These are phyloP conservation scores for Mycena crocata DNA, from an alignment of 768 basidiomycete genomes.

Conservation along the genomic window DNA sequence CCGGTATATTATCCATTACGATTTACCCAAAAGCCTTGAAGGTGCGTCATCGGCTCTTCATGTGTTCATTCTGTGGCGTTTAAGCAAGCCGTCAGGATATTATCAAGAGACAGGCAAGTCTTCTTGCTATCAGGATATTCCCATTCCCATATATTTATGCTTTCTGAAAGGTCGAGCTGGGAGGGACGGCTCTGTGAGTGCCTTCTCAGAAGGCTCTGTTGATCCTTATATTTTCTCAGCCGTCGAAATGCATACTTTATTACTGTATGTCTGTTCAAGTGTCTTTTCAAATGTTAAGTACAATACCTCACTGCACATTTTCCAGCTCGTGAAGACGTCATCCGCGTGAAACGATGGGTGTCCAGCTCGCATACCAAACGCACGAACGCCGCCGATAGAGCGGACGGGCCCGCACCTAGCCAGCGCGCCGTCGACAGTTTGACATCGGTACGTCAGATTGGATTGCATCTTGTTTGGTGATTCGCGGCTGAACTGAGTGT, in stretches of 20 bases:
- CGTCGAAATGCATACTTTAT: constrained; percentile 84
- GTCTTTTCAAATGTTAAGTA: neutral
- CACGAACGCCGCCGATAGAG: constrained; percentile 51
- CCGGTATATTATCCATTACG: constrained; percentile 84
- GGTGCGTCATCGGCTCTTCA: constrained; percentile 51
- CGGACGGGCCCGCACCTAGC: constrained; percentile 70
- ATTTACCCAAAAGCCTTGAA: constrained; percentile 87
- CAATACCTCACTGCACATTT: neutral
- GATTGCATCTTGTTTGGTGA: neutral
- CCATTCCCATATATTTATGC: neutral
- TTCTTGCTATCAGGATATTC: neutral
- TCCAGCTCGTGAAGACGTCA: constrained; percentile 81
- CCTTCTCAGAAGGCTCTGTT: neutral
- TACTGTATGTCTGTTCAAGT: constrained; percentile 70
- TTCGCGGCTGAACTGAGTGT: neutral
- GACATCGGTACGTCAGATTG: constrained; percentile 58
- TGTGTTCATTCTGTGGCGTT: neutral
- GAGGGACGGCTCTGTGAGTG: constrained; percentile 76
- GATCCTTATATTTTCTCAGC: constrained; percentile 52
- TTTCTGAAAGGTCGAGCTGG: constrained; percentile 74
- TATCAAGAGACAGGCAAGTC: constrained; percentile 86
- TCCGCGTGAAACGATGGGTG: constrained; percentile 66
- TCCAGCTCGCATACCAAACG: constrained; percentile 59
- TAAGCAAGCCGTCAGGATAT: constrained; percentile 62
- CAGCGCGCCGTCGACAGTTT: constrained; percentile 77